Base-by-base conservation (phyloP, 2,329 filamentous ascomycete genomes). In the Talaromyces sp. region DNA sequence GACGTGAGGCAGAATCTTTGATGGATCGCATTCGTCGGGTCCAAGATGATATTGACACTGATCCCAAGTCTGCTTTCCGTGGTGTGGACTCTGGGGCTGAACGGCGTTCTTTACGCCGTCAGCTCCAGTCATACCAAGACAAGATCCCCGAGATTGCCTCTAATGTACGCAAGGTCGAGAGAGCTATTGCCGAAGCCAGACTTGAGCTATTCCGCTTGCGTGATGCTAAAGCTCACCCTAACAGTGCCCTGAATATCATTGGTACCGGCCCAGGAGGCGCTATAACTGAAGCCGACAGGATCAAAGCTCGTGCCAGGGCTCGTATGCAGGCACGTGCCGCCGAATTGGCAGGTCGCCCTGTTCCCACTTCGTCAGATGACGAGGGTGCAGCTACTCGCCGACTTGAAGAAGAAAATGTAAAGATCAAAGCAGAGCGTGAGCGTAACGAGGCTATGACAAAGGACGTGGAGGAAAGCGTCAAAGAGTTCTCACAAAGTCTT, bases 251-350 rank as follows among this genome's bases (percentile, higher is more conserved):
- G 22, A 85, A 89, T 35, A 92, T 99, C 68, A 87, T 98, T 66
- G 95, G 95, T 54, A 98, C 94, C 67, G 95, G 95, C 10, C 94
- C 93, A 65, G 94, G 94, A 50, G 95, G 95, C 61, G 81, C 87
- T 52, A 87, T 99, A 49, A 99, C 95, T 0, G 95, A 99, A 78
- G 90, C 92, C 3, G 95, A 99, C 79, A 88, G 94, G 62, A 86
- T 98, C 70, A 98, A 97, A 82, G 95, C 95, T 41, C 88, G 93
- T 70, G 94, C 95, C 37, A 96, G 93, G 80, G 94, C 94, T 45
- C 96, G 97, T 88, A 99, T 99, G 95, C 94, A 98, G 80, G 93
- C 97, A 73, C 90, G 95, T 66, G 93, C 95, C 70, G 95, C 95
- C 64, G 94, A 95, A 19, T 81, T 99, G 68, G 92, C 93, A 24